A percentile compares a stretch with the other conserved stretches of the same genome.
Evolutionary conservation across 78 protist species (phyloP).

Genomic region (Diacronema lutheri): DNA sequence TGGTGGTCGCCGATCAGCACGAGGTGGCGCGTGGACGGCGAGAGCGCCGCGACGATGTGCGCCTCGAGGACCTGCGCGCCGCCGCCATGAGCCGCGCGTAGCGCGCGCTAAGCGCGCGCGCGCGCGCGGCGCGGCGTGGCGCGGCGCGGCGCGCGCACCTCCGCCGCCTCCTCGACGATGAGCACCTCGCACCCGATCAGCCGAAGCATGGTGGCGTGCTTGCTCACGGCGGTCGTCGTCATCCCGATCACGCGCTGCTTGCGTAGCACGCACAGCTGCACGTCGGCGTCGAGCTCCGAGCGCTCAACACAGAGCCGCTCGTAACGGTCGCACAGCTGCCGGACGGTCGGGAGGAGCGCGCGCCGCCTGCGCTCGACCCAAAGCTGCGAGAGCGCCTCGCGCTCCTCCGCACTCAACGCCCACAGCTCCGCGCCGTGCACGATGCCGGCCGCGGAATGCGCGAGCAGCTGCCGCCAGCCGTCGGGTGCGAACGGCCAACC

Average conservation of each 20-base stretch:
- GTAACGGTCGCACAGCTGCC: neutral
- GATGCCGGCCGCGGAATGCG: no score
- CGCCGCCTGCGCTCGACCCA: neutral
- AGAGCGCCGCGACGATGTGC: slow-evolving; percentile 62
- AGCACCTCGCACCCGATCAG: slow-evolving; percentile 31
- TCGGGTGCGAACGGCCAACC: no score
- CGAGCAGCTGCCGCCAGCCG: no score
- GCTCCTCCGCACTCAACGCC: neutral
- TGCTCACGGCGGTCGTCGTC: slow-evolving; percentile 58
- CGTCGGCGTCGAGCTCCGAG: neutral
- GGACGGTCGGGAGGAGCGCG: neutral
- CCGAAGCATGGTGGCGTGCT: slow-evolving; percentile 10
- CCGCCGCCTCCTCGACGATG: slow-evolving; percentile 72
- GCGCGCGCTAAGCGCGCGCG: neutral
- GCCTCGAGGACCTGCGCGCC: slow-evolving; percentile 54
- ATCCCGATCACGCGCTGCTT: slow-evolving; percentile 31
- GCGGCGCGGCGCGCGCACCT: slow-evolving; percentile 68
- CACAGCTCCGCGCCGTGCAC: no score
- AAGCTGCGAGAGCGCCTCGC: neutral
- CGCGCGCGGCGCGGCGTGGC: no score
- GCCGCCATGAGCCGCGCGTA: neutral
- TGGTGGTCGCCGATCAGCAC: slow-evolving; percentile 87
- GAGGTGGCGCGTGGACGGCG: slow-evolving; percentile 50
- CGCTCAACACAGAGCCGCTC: neutral
- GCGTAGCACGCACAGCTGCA: neutral